Evolutionary conservation across 1,284 basidiomycete species (phyloP), one percentile per base, ranked within the genome.

Genomic region (Xerocomus nothofagi): DNA sequence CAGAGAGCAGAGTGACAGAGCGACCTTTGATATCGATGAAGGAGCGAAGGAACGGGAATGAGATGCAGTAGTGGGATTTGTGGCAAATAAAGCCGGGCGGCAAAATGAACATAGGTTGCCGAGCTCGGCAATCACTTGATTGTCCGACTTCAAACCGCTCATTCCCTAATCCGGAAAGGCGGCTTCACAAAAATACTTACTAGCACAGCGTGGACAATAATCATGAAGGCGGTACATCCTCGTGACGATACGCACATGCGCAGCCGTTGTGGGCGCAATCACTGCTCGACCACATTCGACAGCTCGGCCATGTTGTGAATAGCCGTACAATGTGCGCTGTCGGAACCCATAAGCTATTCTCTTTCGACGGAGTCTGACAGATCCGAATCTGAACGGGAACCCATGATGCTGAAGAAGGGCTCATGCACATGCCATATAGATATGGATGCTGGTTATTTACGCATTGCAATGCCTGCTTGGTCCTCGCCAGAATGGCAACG

Each of bases 41-140:
- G 60, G 60, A 61, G 36, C 54, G 60, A 67, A 66, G 47, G 50
- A 51, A 52, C 48, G 64, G 62, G 66, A 51, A 66, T 52, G 66
- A 49, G 66, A 63, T 56, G 62, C 39, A 47, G 48, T 51, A 69
- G 66, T 69, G 68, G 62, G 66, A 70, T 60, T 67, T 70, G 68
- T 70, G 54, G 68, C 64, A 67, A 67, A 71, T 69, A 67, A 67
- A 70, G 67, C 67, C 67, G 57, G 57, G 68, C 65, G 65, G 66
- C 56, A 61, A 68, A 67, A 64, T 58, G 57, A 70, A 67, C 63
- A 45, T 69, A 53, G 63, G 65, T 71, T 67, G 68, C 68, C 65
- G 65, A 67, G 50, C 51, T 54, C 65, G 65, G 65, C 65, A 68
- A 71, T 67, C 66, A 71, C 42, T 65, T 66, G 57, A 54, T 53